Percentiles rank a stretch among this genome's conserved stretches.
Evolutionary conservation across 1,284 basidiomycete species (phyloP).

Genomic region (Naganishia albida): DNA sequence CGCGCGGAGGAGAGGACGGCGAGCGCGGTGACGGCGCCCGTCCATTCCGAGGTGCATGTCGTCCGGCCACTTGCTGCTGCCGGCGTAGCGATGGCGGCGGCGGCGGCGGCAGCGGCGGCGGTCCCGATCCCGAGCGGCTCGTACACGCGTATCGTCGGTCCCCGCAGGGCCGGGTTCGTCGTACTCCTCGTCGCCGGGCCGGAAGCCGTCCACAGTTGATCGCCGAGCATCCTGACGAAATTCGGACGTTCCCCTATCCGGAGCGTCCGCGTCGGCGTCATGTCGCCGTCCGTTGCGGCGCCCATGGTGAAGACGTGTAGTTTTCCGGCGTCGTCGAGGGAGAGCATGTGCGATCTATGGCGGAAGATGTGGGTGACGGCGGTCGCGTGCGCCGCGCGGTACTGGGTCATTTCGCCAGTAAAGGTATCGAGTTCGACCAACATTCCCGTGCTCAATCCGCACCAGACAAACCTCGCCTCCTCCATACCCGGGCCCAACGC

Average conservation of each 20-base stretch:
- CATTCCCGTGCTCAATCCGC: conserved; percentile 85
- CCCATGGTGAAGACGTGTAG: conserved; percentile 66
- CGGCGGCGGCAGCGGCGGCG: conserved; percentile 42
- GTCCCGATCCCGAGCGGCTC: conserved; percentile 63
- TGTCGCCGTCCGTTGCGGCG: conserved; percentile 47
- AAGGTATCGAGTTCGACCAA: conserved; percentile 75
- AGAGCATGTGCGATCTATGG: conserved; percentile 67
- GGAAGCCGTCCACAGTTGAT: conserved; percentile 72
- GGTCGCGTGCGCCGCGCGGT: conserved; percentile 65
- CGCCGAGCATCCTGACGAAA: conserved; percentile 71
- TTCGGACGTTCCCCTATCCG: conserved; percentile 78
- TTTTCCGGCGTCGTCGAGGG: conserved; percentile 81
- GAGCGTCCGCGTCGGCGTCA: conserved; percentile 62
- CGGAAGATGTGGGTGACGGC: conserved; percentile 72
- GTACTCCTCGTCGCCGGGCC: conserved; percentile 51
- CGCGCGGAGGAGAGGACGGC: conserved; percentile 72
- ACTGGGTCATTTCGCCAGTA: conserved; percentile 61
- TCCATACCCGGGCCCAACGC: conserved; percentile 58
- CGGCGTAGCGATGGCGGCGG: too few relatives aligned
- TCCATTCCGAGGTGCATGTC: conserved; percentile 57
- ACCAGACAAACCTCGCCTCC: conserved; percentile 66
- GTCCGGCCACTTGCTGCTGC: conserved; percentile 53
- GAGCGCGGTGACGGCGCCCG: conserved; percentile 77
- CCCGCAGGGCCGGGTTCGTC: conserved; percentile 56
- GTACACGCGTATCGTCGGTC: conserved; percentile 75